Base-by-base conservation (phyloP, 106 monocot genomes). In the Platanthera zijinensis region DNA sequence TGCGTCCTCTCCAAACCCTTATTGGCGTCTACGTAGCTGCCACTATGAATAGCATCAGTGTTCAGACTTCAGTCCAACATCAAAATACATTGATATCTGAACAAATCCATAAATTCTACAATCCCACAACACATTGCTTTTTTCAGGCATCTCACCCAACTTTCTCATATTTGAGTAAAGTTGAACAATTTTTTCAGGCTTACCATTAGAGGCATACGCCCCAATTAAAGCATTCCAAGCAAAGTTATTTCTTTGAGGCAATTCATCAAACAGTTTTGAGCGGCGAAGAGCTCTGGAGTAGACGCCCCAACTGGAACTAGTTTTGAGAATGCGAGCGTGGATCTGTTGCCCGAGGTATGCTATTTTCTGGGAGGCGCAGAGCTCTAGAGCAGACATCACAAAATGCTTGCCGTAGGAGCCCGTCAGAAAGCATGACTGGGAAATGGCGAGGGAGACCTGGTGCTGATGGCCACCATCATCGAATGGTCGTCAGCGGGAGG, bases 191-290 rank as follows among this genome's bases (percentile, higher is more conserved):
- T 76, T 30, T 13, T 22, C 61, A 51, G 74, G 74, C 17, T 77
- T 15, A 28, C 74, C 81, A 51, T 53, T 21, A 11, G 85, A 84
- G 8, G 77, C 80, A 68, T 84, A 95, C 8, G 87, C 87, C 1
- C 95, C 87, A n/a, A 95, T 79, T 28, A 95, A 80, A 3, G 88
- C 92, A 59, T 93, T 96, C 93, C 93, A 96, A 0, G 89, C 73
- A 69, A 87, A 96, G 19, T 93, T 75, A 1, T 82, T 93, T 80
- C 86, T 87, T 0, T 75, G 72, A 10, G 84, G 81, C 85, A 93
- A 84, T 79, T 73, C 81, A 45, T 93, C 89, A 48, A 93, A 96
- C 84, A 96, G 47, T 10, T 72, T 67, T 79, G 80, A 1, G 93
- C 96, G 39, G 51, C 75, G 6, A 8, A 46, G 5, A 93, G 74